A percentile compares a stretch with the other conserved stretches of the same genome.
phyloP scores from a whole-genome alignment of 2,329 filamentous ascomycete species.

The Aspergillus felis region DNA sequence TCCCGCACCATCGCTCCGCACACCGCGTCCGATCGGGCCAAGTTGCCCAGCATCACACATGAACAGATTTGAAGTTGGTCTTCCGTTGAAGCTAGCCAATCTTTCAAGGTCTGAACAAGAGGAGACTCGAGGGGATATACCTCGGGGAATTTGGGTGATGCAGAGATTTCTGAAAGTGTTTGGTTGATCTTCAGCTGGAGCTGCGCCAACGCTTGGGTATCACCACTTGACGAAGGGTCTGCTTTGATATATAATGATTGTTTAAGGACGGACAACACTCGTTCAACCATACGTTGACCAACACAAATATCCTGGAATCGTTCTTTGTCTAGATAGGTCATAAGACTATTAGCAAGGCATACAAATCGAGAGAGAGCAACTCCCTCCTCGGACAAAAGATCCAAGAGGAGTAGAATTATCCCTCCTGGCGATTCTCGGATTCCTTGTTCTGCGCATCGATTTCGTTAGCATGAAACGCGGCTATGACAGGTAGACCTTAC shows the following conservation, averaged over 20 bases:
- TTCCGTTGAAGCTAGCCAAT: slow-evolving; percentile 38
- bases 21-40: slow-evolving; percentile 42
- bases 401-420: slow-evolving; percentile 32
- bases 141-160: slow-evolving; percentile 32
- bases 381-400: slow-evolving; percentile 26
- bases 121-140: slow-evolving; percentile 37
- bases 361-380: slow-evolving; percentile 28
- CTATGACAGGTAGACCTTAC: slow-evolving; percentile 17
- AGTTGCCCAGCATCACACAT: slow-evolving; percentile 47
- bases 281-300: slow-evolving; percentile 28
- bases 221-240: slow-evolving; percentile 27
- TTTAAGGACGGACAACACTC: slow-evolving; percentile 29
- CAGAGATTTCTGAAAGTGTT: slow-evolving; percentile 39
- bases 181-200: slow-evolving; percentile 39
- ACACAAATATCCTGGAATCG: slow-evolving; percentile 38
- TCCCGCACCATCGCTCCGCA: slow-evolving; percentile 40
- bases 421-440: slow-evolving; percentile 33
- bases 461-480: slow-evolving; percentile 3
- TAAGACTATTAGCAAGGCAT: slow-evolving; percentile 30
- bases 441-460: slow-evolving; percentile 25
- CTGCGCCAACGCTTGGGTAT: slow-evolving; percentile 32
- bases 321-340: slow-evolving; percentile 34
- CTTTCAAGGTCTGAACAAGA: slow-evolving; percentile 33
- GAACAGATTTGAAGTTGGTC: slow-evolving; percentile 45
- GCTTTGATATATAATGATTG: slow-evolving; percentile 27